Base-by-base conservation (phyloP, 1,139 yeast genomes). In the Suhomyces choctaworum region DNA sequence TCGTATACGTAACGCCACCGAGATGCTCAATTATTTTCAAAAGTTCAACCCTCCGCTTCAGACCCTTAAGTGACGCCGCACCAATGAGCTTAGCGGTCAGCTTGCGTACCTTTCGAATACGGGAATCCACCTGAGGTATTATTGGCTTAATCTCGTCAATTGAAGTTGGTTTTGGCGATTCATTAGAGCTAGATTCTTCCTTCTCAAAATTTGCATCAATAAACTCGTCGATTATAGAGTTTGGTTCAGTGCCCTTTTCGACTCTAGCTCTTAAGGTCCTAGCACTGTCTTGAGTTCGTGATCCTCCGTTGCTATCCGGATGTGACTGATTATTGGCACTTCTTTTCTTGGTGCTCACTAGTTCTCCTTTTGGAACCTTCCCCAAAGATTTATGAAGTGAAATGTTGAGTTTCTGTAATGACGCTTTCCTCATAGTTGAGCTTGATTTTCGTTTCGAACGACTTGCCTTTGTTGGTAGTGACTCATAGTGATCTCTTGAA, bases 1-100 rank as follows among this genome's bases (percentile, higher is more conserved):
- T 56, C 9, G 72, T 65, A 34, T 60, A 58, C 0, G 66, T 55
- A 1, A 66, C 70, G n/a, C 78, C 78, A 4, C 73, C 76, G 5
- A 54, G 44, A 19, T 60, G 62, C 31, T 65, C 61, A 3, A 74
- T 57, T 1, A 70, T 45, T 5, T 64, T 58, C 7, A 70, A 29
- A 19, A 73, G 40, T 11, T 51, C 60, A 3, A 50, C 48, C 26
- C 75, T 51, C 42, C 81, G 60, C 40, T 49, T 59, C 14, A 35
- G 34, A 1, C 47, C 48, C 22, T 46, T 48, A 22, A 48, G 27
- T 2, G 52, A 45, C 3, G 45, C 33, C 3, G 40, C 23, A 7
- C 31, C 28, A 5, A 29, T 24, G 11, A 34, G 25, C 17, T 35
- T 40, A 7, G 25, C 25, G 3, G 19, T 16, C 36, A 25, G 38